Evolutionary conservation across 2,329 filamentous ascomycete species (phyloP).

Genomic region (Dactylellina parvicollis): DNA sequence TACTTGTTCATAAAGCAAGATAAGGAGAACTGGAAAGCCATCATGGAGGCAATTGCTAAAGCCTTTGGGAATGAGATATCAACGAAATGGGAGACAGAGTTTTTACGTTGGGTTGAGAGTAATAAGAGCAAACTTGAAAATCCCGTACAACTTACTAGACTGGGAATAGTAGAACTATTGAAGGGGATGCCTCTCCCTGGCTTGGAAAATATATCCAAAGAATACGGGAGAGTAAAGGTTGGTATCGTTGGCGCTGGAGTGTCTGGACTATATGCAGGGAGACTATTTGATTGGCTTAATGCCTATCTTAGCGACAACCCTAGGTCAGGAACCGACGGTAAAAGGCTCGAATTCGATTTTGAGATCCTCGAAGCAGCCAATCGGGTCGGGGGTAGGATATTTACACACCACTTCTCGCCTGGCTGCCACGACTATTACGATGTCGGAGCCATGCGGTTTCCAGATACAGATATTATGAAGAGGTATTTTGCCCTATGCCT

Average conservation of each 20-base stretch:
- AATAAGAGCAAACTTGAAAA: neutral
- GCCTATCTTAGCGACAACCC: slow-evolving; percentile 30
- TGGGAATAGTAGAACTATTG: neutral
- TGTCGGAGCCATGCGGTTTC: slow-evolving; percentile 63
- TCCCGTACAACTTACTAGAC: neutral
- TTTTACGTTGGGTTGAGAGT: neutral
- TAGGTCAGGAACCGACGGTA: neutral
- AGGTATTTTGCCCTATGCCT: slow-evolving; percentile 55
- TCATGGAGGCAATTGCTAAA: neutral
- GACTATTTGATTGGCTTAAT: slow-evolving; percentile 59
- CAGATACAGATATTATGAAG: slow-evolving; percentile 57
- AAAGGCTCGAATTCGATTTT: slow-evolving; percentile 58
- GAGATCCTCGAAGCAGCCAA: slow-evolving; percentile 60
- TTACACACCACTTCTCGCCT: slow-evolving; percentile 6
- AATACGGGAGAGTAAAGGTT: slow-evolving; percentile 54
- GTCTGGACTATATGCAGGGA: slow-evolving; percentile 61
- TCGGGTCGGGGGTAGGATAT: slow-evolving; percentile 11
- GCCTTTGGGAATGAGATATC: neutral
- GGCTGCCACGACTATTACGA: slow-evolving; percentile 61
- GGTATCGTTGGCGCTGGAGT: slow-evolving; percentile 62
- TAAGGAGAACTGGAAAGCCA: neutral
- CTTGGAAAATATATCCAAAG: neutral
- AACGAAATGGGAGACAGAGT: neutral
- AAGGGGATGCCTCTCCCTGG: slow-evolving; percentile 2
- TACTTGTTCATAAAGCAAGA: neutral